Evolutionary conservation across 1,139 yeast species (phyloP), one percentile per base, ranked within the genome.

Genomic region (Debaryomycetaceae sp.): DNA sequence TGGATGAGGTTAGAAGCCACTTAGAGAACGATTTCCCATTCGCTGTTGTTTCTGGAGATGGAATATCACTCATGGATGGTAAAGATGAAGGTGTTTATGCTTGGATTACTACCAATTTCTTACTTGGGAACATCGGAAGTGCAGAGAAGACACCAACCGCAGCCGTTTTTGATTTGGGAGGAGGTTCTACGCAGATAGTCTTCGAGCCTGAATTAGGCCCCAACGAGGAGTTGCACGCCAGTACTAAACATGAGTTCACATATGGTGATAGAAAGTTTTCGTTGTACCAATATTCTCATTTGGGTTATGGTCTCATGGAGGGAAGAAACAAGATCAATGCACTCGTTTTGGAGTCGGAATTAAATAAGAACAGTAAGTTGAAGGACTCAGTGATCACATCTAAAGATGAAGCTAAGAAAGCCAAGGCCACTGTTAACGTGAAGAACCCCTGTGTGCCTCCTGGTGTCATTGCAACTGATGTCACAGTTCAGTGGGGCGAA

Each of bases 61-160:
- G 97, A 46, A 77, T 93, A 47, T 78, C 91, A 8, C 86, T 93
- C 57, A 91, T 93, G 97, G 93, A 87, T 47, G 99, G 99, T 54
- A 84, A 81, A 50, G 96, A 91, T 57, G 99, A 93, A 71, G 99
- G 99, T 63, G 97, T 93, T n/a, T 93, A 82, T 59, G 99, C 99
- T 1, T 93, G 99, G 99, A 86, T 93, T 62, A 93, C 99, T 35
- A 84, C 97, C 43, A 93, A 93, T 71, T 93, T 84, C 64, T 72
- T 93, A 52, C 77, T 93, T 54, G 97, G 97, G 37, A 91, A 91
- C 67, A 89, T 93, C 62, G 98, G 98, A 24, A 70, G 83, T 24
- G 66, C 80, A 20, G 84, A 80, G 41, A 81, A 82, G 65, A 65
- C 69, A 29, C 87, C 93, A 31, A 93, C 99, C 9, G 96, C 96